Percentiles rank a stretch among this genome's conserved stretches.
Evolutionary conservation across 2,329 filamentous ascomycete genomes (phyloP).

Genomic region (Ophiostoma novo-ulmi): DNA sequence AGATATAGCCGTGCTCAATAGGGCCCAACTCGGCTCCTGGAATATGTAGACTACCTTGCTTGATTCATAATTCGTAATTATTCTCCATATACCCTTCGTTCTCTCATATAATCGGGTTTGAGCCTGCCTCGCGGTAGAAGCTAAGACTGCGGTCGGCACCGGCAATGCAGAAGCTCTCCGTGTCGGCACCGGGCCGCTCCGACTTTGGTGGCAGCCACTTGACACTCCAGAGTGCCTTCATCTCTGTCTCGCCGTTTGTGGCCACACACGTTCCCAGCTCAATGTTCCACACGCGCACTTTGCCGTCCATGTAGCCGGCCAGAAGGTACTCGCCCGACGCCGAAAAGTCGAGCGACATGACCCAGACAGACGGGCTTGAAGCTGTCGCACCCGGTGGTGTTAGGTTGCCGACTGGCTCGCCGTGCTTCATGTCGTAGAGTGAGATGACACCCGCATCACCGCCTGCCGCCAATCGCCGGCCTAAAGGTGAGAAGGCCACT

Average conservation of each 20-base stretch:
- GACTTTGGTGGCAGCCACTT: constrained; percentile 71
- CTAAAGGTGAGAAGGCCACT: constrained; percentile 81
- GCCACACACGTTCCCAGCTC: constrained; percentile 80
- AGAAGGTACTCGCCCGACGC: constrained; percentile 86
- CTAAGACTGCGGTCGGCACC: constrained; percentile 70
- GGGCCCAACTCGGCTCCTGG: neutral
- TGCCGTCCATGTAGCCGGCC: constrained; percentile 84
- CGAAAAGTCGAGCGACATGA: constrained; percentile 89
- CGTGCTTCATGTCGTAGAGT: constrained; percentile 85
- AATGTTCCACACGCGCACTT: constrained; percentile 92
- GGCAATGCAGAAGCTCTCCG: constrained; percentile 69
- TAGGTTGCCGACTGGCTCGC: constrained; percentile 86
- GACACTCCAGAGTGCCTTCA: constrained; percentile 73
- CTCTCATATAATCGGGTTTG: constrained; percentile 26
- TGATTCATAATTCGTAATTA: neutral
- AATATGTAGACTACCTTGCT: neutral
- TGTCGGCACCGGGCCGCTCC: constrained; percentile 38
- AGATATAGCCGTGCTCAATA: neutral
- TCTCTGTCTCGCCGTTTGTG: constrained; percentile 86
- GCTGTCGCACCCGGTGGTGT: constrained; percentile 42
- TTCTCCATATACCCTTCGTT: neutral
- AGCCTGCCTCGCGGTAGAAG: constrained; percentile 72
- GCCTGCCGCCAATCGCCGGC: constrained; percentile 78
- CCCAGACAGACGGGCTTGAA: constrained; percentile 71
- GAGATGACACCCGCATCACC: constrained; percentile 86